These are phyloP conservation scores for Exophiala viscosa DNA, from an alignment of 2,329 filamentous ascomycete genomes.

Conservation along the genomic window DNA sequence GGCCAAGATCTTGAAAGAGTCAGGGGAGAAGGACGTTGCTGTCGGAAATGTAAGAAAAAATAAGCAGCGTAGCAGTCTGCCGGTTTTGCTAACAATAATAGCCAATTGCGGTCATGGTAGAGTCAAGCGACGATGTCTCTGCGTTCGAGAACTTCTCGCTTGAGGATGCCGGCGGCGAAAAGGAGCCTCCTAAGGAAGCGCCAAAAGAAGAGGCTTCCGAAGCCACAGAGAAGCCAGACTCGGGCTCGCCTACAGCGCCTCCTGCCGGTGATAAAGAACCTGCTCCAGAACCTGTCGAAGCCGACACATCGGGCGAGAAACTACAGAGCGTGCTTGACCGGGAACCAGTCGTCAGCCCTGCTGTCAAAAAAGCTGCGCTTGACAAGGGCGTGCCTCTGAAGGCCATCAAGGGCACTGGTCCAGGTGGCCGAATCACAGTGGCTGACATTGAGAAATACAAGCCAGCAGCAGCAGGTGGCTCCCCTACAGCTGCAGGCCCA, in stretches of 20 bases:
- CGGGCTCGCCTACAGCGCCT: conserved; percentile 57
- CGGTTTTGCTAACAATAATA: conserved; percentile 44
- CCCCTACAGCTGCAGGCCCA: conserved; percentile 53
- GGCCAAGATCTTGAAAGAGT: conserved; percentile 89
- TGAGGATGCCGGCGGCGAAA: conserved; percentile 85
- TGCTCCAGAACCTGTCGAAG: conserved; percentile 62
- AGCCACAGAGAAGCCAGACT: conserved; percentile 57
- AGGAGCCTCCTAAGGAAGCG: conserved; percentile 57
- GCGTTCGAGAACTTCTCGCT: conserved; percentile 86
- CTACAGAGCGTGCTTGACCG: conserved; percentile 83
- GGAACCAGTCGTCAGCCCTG: conserved; percentile 66
- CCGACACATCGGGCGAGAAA: conserved; percentile 63
- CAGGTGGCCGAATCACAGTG: conserved; percentile 82
- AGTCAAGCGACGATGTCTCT: conserved; percentile 80
- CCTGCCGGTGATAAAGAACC: conserved; percentile 48
- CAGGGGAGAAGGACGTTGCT: conserved; percentile 87
- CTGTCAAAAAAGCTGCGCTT: conserved; percentile 75
- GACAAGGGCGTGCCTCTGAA: conserved; percentile 78
- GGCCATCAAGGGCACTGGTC: conserved; percentile 79
- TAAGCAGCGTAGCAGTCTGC: no score
- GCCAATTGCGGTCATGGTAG: conserved; percentile 94
- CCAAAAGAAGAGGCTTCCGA: conserved; percentile 64
- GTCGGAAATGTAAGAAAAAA: conserved; percentile 79
- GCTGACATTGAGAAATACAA: conserved; percentile 87
- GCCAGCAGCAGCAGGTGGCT: conserved; percentile 49